These are phyloP conservation scores for Globisporangium nodosum DNA, from an alignment of 352 stramenopile genomes.

Conservation along the genomic window DNA sequence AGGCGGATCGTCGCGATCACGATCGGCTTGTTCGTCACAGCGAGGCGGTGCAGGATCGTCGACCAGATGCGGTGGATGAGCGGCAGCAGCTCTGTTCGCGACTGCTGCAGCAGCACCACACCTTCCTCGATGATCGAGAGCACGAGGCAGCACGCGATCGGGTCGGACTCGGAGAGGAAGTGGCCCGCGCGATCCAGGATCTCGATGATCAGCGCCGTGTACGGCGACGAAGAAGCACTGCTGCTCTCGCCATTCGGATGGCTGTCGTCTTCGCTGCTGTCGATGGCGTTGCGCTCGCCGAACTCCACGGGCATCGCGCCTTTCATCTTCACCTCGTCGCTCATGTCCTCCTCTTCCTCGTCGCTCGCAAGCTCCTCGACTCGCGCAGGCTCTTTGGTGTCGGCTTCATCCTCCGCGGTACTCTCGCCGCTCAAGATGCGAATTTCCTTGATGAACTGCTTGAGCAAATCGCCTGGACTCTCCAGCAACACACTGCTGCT, in stretches of 20 bases:
- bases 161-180: conserved; percentile 65
- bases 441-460: conserved; percentile 63
- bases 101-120: conserved; percentile 34
- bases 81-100: conserved; percentile 55
- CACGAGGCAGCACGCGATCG: conserved; percentile 67
- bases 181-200: conserved; percentile 74
- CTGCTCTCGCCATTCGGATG: conserved; percentile 14
- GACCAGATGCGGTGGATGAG: conserved; percentile 76
- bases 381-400: background rate
- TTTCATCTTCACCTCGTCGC: conserved; percentile 30
- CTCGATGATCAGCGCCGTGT: conserved; percentile 55
- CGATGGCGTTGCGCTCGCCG: conserved; percentile 24
- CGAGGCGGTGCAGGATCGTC: conserved; percentile 53
- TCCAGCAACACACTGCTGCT: background rate
- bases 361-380: conserved; percentile 4
- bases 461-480: conserved; percentile 20
- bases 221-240: conserved; percentile 17
- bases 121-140: conserved; percentile 66
- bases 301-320: conserved; percentile 68
- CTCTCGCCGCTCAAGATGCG: conserved; percentile 34
- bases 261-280: conserved; percentile 19
- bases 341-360: conserved; percentile 3
- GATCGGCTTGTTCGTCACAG: conserved; percentile 54
- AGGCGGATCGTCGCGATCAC: conserved; percentile 46
- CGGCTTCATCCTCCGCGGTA: conserved; percentile 19